Evolutionary conservation across 78 protist genomes (phyloP).

Genomic region (Capsaspora owczarzaki): DNA sequence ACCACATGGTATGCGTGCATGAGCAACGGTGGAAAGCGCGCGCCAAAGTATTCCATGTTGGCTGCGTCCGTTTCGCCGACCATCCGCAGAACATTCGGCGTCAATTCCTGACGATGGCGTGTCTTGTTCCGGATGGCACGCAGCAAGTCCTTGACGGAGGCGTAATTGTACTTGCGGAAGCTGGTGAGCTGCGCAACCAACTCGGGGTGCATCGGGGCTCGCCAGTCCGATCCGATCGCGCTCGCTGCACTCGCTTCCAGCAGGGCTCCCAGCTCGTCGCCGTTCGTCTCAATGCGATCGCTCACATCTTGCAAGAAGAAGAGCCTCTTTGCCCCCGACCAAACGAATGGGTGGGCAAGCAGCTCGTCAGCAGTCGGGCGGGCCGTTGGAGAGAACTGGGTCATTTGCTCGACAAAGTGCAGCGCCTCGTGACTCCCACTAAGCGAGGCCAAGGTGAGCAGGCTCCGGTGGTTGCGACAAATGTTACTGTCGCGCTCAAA

Average conservation of each 20-base stretch:
- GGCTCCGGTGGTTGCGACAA: no score
- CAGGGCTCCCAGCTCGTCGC: no score
- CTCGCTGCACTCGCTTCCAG: not conserved
- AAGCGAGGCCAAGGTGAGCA: slow-evolving; percentile 18
- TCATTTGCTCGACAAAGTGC: slow-evolving; percentile 2
- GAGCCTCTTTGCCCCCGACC: slow-evolving; percentile 36
- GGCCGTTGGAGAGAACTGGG: not conserved
- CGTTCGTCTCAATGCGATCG: not conserved
- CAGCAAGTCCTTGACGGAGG: slow-evolving; percentile 44
- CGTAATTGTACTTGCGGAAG: slow-evolving; percentile 47
- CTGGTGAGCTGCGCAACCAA: slow-evolving; percentile 5
- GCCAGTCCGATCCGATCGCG: not conserved
- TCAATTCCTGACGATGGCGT: slow-evolving; percentile 45
- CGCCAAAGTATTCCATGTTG: slow-evolving; percentile 39
- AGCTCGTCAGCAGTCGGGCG: slow-evolving; percentile 29
- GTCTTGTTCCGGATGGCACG: slow-evolving; percentile 66
- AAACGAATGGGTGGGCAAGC: slow-evolving; percentile 59
- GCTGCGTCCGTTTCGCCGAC: slow-evolving; percentile 60
- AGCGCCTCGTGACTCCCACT: slow-evolving; percentile 18
- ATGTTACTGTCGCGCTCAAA: slow-evolving; percentile 50
- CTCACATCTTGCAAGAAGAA: slow-evolving; percentile 35
- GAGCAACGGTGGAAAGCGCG: slow-evolving; percentile 46
- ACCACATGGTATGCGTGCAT: not conserved
- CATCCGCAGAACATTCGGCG: slow-evolving; percentile 8
- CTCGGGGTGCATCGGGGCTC: not conserved